phyloP scores from a whole-genome alignment of 2,329 filamentous ascomycete genomes.

The Colletotrichum gigasporum region DNA sequence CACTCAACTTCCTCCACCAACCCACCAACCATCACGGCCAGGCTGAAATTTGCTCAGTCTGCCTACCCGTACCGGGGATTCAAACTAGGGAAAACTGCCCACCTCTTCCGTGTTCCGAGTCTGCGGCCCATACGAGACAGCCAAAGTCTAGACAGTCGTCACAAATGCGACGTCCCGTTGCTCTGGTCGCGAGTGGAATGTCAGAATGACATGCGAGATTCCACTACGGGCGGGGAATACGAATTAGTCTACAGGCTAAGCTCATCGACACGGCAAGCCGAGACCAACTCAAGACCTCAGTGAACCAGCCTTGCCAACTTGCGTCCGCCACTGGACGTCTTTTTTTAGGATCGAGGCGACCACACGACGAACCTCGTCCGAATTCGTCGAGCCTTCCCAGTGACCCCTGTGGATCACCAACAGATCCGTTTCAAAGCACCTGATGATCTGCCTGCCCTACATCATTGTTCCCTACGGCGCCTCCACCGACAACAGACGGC shows the following conservation, averaged over 20 bases:
- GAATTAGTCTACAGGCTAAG: slow-evolving; percentile 6
- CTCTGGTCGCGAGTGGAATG: slow-evolving; percentile 2
- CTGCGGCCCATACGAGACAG: background rate
- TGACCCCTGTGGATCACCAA: slow-evolving; percentile 3
- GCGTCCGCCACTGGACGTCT: background rate
- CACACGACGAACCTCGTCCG: slow-evolving; percentile 2
- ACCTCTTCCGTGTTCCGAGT: slow-evolving; percentile 1
- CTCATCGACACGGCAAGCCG: background rate
- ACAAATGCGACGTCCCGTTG: slow-evolving; percentile 12
- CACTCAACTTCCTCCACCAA: background rate
- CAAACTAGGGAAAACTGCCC: background rate
- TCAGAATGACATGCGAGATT: background rate
- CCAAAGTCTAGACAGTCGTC: slow-evolving; percentile 11
- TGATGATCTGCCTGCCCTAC: background rate
- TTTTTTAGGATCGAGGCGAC: slow-evolving; percentile 5
- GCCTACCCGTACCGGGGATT: background rate
- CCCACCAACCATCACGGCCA: background rate
- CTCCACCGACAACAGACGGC: background rate
- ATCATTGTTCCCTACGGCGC: background rate
- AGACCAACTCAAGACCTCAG: background rate
- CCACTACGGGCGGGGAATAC: background rate
- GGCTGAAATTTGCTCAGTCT: slow-evolving; percentile 15
- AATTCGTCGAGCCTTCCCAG: background rate
- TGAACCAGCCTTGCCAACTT: background rate
- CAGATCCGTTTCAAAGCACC: slow-evolving; percentile 1